Evolutionary conservation across 164 flowering plant genomes (phyloP).

Genomic region (Kalanchoe fedtschenkoi): DNA sequence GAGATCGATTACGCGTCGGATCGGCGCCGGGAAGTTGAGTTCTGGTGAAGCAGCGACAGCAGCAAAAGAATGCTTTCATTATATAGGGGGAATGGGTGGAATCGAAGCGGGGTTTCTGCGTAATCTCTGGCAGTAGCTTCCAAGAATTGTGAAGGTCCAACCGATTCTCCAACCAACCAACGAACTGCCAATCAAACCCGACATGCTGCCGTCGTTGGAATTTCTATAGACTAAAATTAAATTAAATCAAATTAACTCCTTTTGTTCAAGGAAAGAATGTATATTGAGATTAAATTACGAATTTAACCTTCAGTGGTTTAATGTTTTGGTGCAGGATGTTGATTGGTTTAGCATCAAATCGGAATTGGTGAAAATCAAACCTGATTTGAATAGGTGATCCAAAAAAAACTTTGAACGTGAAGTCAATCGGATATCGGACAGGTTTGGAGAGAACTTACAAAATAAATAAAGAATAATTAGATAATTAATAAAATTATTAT

Average conservation of each 20-base stretch:
- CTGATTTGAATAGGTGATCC: no score
- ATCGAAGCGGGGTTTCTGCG: not conserved
- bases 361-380: no score
- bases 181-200: not conserved
- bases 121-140: not conserved
- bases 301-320: no score
- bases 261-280: no score
- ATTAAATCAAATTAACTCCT: not conserved
- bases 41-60: not conserved
- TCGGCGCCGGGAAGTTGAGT: not conserved
- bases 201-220: not conserved
- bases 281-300: no score
- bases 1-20: not conserved
- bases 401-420: no score
- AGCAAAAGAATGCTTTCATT: not conserved
- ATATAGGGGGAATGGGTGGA: not conserved
- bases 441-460: no score
- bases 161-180: not conserved
- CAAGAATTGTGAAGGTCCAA: constrained; percentile 1
- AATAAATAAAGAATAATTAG: no score
- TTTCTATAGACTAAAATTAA: not conserved
- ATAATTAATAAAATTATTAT: no score
- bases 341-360: no score
- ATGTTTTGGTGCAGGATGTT: no score
- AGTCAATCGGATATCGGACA: no score